Evolutionary conservation across 495 filamentous ascomycete species (phyloP), one percentile per base, ranked within the genome.

Genomic region (Trichoderma parareesei): DNA sequence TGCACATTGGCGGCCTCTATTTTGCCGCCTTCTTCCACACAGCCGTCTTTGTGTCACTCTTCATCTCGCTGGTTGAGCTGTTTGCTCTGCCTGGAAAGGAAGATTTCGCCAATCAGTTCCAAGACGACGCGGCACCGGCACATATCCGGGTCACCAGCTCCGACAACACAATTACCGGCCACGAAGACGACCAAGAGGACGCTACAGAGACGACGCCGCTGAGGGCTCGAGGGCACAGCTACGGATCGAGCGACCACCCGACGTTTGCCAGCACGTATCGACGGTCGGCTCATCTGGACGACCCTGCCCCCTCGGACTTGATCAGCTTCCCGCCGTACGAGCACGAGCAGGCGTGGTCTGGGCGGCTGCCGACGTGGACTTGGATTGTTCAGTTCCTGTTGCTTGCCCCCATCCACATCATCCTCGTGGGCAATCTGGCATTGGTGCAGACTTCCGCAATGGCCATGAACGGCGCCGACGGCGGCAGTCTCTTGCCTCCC

Each of bases 321-420:
- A 10, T 9, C 20, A 33, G 53, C 53, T 57, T 35, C 37, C 40
- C 61, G 10, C 81, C 90, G 5, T 96, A 89, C 67, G 84, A 83
- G n/a, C 77, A 82, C 57, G 93, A 98, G 70, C 94, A 98, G 71
- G 70, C 81, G 4, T 98, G 94, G 94, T 93, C 89, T 66, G 83
- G 81, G 35, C 79, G 82, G 27, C 72, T 98, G 46, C 93, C 91
- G 1, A 82, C 81, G 38, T 96, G 88, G 88, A 84, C 87, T 33
- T 98, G 94, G 94, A 72, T 93, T 42, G 67, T 93, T 20, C 91
- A 98, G 72, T 90, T 97, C 67, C 77, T 98, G 6, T 68, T 97
- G 44, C 79, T 91, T 11, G 87, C 85, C 0, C 92, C 93, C 2
- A 84, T 97, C 55, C 80, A 84, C 44, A 79, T 96, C 65, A 87